Evolutionary conservation across 306 rosid genomes (phyloP), one percentile per base, ranked within the genome.

Genomic region (Prinsepia uniflora): DNA sequence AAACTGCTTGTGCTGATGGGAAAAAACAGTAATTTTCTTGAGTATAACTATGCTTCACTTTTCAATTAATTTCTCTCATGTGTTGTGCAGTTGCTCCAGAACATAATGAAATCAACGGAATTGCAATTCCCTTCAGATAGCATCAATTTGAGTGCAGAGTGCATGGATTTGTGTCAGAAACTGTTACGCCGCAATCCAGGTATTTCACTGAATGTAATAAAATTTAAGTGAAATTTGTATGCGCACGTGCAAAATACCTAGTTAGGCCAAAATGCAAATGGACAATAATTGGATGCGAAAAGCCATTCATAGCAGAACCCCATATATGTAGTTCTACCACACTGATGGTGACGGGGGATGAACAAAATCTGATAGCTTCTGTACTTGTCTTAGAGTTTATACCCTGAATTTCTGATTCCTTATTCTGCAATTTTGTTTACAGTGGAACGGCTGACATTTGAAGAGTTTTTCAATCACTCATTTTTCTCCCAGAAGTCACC

Each of bases 121-220:
- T 78, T 91, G 81, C 85, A 75, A 65, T 95, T 91, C 81, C 96
- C 96, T 49, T 57, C 84, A 36, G 96, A 95, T 71, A 76, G 69
- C 77, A 79, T 58, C 69, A 68, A 80, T 76, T 79, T 91, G 83
- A 86, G 96, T 78, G 84, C 73, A 53, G 92, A 87, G 24, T 95
- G 96, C 91, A 95, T 85, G 85, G 97, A 95, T 75, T 78, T 95
- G 76, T 95, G 99, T 81, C 89, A 75, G 78, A 95, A 89, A 80
- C 85, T 95, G 86, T 82, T 95, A 74, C 97, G 96, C 66, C 89
- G 96, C 52, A 89, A 92, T 82, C 99, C 97, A 81, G 97, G 99
- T 95, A 88, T 63, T 46, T 74, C 18, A 19, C 5, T 4, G 36
- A 49, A 42, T 13, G 1, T 39, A 4, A 22, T 10, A 24, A 57